Evolutionary conservation across 2,329 filamentous ascomycete genomes (phyloP), one percentile per base, ranked within the genome.

Genomic region (Catunica adiposa): DNA sequence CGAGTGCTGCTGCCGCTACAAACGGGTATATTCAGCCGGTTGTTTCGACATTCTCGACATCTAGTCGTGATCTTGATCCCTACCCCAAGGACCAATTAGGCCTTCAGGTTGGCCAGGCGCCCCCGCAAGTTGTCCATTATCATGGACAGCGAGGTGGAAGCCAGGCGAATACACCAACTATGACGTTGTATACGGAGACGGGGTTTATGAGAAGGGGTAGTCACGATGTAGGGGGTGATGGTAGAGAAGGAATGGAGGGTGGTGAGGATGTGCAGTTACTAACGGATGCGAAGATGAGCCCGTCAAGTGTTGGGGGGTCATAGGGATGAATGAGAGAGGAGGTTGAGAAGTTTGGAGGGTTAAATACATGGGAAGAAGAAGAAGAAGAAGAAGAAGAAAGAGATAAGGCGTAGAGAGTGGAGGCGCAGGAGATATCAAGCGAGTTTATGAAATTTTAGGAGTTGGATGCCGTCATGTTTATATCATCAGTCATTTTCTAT

Each of bases 1-100:
- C 56, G 29, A 42, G 31, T 7, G 34, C 38, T 15, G 50, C 51
- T 20, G 31, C 29, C 7, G 26, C 31, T 34, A 34, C 29, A 34
- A 57, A 53, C 29, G 80, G 79, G n/a, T 83, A 83, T 62, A 79
- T 81, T 63, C 79, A 83, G 64, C 80, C 81, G 3, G 71, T 83
- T 22, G 76, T 84, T 46, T 84, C 80, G 47, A 82, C 79, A 22
- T 84, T 84, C 62, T 84, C 80, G 37, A 84, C 81, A 1, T 84
- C 80, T 8, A 83, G 80, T 67, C 82, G 81, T 64, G 81, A 84
- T 63, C 68, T 84, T 31, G 78, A 84, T 62, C 81, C 77, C 0
- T 84, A 84, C 62, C 80, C 81, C 3, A 82, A 79, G 26, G 78
- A 83, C 61, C 71, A 82, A 52, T 68, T 83, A 3, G 80, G 79